Conservation (phyloP, 805 yeast genomes). For the Schizosaccharomyces cryophilus region DNA sequence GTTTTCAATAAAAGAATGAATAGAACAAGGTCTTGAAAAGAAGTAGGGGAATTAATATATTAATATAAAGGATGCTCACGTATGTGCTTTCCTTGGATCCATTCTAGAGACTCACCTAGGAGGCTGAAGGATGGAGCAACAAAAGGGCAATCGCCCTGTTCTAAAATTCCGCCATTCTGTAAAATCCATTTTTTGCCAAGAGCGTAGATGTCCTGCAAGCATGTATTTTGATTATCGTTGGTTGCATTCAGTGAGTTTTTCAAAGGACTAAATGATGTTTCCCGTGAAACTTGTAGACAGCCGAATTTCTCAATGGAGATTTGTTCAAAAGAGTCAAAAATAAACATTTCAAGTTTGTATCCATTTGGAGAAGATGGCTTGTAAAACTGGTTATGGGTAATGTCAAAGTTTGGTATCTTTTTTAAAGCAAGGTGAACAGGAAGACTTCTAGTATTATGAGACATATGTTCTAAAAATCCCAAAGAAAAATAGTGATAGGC, state of each 20-base stretch:
- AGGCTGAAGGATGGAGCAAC: background rate
- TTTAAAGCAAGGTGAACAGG: conserved; percentile 93
- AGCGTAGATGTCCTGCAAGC: conserved; percentile 35
- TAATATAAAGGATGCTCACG: no score
- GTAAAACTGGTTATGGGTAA: conserved; percentile 20
- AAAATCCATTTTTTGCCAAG: conserved; percentile 55
- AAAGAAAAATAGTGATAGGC: conserved; percentile 90
- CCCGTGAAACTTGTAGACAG: conserved; percentile 70
- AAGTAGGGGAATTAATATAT: background rate
- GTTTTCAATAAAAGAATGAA: no score
- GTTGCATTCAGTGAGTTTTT: conserved; percentile 71
- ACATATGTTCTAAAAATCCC: conserved; percentile 35
- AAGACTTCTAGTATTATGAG: conserved; percentile 14
- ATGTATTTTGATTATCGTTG: conserved; percentile 67
- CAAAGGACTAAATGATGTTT: conserved; percentile 74
- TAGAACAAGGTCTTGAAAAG: background rate
- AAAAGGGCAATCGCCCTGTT: conserved; percentile 12
- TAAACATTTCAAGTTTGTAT: conserved; percentile 83
- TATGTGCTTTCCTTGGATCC: background rate
- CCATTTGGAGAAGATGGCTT: conserved; percentile 71
- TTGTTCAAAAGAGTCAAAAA: conserved; percentile 80
- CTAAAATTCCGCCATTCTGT: conserved; percentile 34
- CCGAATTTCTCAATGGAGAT: conserved; percentile 55
- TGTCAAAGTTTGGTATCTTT: conserved; percentile 45
- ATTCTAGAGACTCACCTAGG: background rate